Evolutionary conservation across 1,139 yeast species (phyloP).

Genomic region (Candida sanyaensis): DNA sequence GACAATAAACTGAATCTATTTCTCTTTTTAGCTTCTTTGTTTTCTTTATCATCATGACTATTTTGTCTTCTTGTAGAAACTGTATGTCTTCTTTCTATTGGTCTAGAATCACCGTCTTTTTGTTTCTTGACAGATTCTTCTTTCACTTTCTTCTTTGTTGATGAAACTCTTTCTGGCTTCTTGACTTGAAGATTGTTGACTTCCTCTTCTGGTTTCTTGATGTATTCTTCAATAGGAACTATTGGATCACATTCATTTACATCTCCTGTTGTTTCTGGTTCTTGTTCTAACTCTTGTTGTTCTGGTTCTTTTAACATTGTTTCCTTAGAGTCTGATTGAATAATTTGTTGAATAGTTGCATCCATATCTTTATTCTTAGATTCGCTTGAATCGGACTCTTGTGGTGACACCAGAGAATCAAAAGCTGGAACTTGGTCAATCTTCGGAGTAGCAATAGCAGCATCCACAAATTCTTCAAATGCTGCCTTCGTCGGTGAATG

Average conservation of each 20-base stretch:
- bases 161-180: not conserved
- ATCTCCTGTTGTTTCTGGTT: constrained; percentile 6
- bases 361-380: constrained; percentile 5
- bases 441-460: constrained; percentile 25
- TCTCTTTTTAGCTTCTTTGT: constrained; percentile 39
- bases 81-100: constrained; percentile 12
- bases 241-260: constrained; percentile 10
- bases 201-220: constrained; percentile 9
- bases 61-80: constrained; percentile 5
- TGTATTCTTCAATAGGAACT: constrained; percentile 16
- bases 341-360: constrained; percentile 3
- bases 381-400: not conserved
- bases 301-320: constrained; percentile 5
- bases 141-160: not conserved
- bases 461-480: constrained; percentile 7
- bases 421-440: constrained; percentile 32
- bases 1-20: constrained; percentile 56
- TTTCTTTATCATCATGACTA: constrained; percentile 21
- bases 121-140: constrained; percentile 2
- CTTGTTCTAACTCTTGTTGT: not conserved
- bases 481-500: constrained; percentile 12
- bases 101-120: constrained; percentile 3
- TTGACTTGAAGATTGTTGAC: not conserved
- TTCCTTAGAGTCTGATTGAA: constrained; percentile 9
- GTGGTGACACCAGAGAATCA: constrained; percentile 17